Conservation (phyloP, 257 asterid species). For the Petrea volubilis region DNA sequence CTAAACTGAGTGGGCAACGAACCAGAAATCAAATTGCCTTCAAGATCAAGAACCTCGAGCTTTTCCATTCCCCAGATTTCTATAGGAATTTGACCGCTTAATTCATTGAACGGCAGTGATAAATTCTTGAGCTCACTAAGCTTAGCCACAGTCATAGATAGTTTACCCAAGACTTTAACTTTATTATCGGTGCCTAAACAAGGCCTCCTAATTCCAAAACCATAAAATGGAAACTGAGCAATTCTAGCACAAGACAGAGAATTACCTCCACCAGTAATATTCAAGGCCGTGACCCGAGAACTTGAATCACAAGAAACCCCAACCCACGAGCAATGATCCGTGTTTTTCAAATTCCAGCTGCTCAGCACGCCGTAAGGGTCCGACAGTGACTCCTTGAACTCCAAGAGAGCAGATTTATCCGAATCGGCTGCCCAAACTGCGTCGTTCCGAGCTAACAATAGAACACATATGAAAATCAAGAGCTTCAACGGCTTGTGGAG, state of each 20-base stretch:
- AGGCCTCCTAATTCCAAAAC: constrained; percentile 71
- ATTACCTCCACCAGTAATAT: constrained; percentile 80
- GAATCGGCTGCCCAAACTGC: constrained; percentile 50
- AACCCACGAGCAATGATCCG: constrained; percentile 74
- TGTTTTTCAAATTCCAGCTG: constrained; percentile 53
- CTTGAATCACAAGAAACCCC: constrained; percentile 73
- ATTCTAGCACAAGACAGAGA: constrained; percentile 69
- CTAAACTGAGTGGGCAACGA: constrained; percentile 54
- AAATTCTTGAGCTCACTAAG: constrained; percentile 65
- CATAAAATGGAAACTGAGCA: constrained; percentile 77
- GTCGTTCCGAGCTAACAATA: constrained; percentile 43
- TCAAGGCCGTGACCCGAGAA: constrained; percentile 74
- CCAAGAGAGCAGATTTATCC: constrained; percentile 85
- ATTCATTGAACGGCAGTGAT: constrained; percentile 79
- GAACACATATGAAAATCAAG: constrained; percentile 45
- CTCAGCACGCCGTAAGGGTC: constrained; percentile 65
- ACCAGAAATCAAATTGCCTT: constrained; percentile 74
- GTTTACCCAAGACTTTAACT: constrained; percentile 51
- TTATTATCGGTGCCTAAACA: constrained; percentile 45
- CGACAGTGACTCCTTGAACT: constrained; percentile 63
- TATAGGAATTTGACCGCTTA: constrained; percentile 69
- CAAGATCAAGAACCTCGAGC: constrained; percentile 92
- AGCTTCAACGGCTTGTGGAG: constrained; percentile 55
- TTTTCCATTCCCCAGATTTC: constrained; percentile 83
- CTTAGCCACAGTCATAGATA: constrained; percentile 56